Evolutionary conservation across 768 basidiomycete species (phyloP).

Genomic region (Lactifluus pinguis): DNA sequence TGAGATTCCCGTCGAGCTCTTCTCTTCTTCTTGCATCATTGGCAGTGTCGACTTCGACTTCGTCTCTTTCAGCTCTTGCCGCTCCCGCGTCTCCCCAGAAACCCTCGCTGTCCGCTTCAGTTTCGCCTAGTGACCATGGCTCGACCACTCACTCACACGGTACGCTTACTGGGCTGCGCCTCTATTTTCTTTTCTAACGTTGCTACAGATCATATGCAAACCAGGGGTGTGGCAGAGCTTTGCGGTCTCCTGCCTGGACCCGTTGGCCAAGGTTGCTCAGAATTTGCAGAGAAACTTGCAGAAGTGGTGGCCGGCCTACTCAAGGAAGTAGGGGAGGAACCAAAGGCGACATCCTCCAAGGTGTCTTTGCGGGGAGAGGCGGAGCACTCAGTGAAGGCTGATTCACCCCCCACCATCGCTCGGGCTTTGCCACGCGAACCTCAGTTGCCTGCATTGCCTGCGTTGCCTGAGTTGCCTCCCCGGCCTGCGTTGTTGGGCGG

Average conservation of each 20-base stretch:
- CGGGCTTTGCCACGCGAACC: no score
- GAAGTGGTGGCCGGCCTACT: neutral
- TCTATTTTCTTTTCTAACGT: neutral
- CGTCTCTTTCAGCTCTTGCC: slow-evolving; percentile 25
- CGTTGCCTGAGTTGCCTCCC: no score
- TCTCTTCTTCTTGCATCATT: slow-evolving; percentile 28
- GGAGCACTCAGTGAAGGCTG: neutral
- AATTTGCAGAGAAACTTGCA: no score
- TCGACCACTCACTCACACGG: neutral
- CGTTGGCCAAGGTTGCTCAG: no score
- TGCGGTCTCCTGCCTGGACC: no score
- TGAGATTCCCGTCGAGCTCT: slow-evolving; percentile 27
- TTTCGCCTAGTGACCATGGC: slow-evolving; percentile 5
- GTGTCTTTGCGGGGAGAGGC: neutral
- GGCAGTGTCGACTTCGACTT: slow-evolving; percentile 24
- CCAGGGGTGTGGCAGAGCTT: neutral
- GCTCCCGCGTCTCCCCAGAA: slow-evolving; percentile 18
- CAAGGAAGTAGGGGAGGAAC: neutral
- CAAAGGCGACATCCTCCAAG: neutral
- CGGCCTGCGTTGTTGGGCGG: no score
- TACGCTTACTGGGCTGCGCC: neutral
- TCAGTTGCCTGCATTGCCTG: no score
- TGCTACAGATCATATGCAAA: neutral
- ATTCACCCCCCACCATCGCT: no score
- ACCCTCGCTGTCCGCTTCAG: neutral